Evolutionary conservation across 805 yeast species (phyloP), one percentile per base, ranked within the genome.

Genomic region (Schizosaccharomyces cryophilus): DNA sequence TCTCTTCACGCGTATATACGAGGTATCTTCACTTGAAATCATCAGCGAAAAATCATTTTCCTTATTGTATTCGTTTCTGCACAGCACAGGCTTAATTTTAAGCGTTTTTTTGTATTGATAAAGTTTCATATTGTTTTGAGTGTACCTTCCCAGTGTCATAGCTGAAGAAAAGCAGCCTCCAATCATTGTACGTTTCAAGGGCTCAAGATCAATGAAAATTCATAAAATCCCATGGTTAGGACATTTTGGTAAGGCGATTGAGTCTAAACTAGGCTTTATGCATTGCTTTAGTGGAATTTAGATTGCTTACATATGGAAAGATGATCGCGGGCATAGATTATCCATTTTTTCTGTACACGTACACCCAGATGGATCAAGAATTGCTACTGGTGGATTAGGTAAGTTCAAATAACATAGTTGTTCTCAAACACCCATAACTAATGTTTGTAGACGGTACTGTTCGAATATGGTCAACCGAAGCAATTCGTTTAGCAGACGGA

Each of bases 391-490:
- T 19, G 98, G 97, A 0, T 72, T 71, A 54, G 71, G 72, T 69
- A 61, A 6, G 65, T 40, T 9, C 31, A 40, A 24, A 15, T 30
- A 51, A 21, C 9, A 19, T 26, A 38, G 13, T 31, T 29, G 13
- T 21, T 35, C 7, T 5, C 3, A 19, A 31, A 9, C 15, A n/a
- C 42, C 9, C 1, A n/a, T 40, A 19, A 21, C 47, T 19, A 45
- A n/a, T 45, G 51, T 24, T 24, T 24, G 21, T 85, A 48, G 90
- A 90, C 72, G 96, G 97, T 0, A 87, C 87, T 66, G 87, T 93
- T 55, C 79, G 90, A 64, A 84, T 90, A 58, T 90, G 98, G 98
- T 78, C 89, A 63, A 83, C 93, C 0, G 85, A 84, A 62, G 85
- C 90, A 63, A 26, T 56, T 11, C 51, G 51, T 45, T n/a, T 19